phyloP scores from a whole-genome alignment of 345 rosid species.

The Fremontodendron californicum region DNA sequence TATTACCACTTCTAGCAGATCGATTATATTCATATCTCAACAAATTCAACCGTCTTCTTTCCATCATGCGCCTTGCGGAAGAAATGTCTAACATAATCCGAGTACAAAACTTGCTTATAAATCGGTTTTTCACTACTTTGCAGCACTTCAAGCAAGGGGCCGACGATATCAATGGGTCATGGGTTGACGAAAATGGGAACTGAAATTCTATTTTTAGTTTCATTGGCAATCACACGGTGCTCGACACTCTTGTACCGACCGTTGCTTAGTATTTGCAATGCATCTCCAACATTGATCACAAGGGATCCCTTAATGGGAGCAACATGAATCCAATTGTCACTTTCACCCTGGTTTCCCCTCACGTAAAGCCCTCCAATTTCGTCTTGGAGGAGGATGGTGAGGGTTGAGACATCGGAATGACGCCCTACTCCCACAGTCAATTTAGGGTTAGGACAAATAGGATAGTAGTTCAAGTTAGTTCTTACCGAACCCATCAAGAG shows the following conservation, averaged over 20 bases:
- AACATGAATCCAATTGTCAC: not conserved
- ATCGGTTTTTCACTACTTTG: conserved; percentile 14
- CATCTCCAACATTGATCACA: conserved; percentile 17
- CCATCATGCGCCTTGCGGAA: conserved; percentile 11
- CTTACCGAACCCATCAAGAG: conserved; percentile 20
- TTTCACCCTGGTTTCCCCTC: not conserved
- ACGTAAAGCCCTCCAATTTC: conserved; percentile 18
- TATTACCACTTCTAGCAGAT: no score
- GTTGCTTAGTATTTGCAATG: conserved; percentile 9
- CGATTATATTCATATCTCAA: not conserved
- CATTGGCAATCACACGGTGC: conserved; percentile 12
- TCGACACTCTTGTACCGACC: conserved; percentile 8
- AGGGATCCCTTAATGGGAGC: conserved; percentile 12
- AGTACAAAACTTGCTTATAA: conserved; percentile 19
- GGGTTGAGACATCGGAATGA: conserved; percentile 21
- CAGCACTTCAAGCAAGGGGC: conserved; percentile 25
- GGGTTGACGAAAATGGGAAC: conserved; percentile 19
- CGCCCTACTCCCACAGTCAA: conserved; percentile 22
- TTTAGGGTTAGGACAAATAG: conserved; percentile 27
- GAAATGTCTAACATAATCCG: conserved; percentile 21
- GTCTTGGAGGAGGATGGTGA: conserved; percentile 23
- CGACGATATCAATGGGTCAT: conserved; percentile 15
- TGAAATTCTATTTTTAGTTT: conserved; percentile 5
- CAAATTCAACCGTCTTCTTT: not conserved
- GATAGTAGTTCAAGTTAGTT: conserved; percentile 23